Conservation (phyloP, 495 filamentous ascomycete genomes). For the Amniculicola lignicola region DNA sequence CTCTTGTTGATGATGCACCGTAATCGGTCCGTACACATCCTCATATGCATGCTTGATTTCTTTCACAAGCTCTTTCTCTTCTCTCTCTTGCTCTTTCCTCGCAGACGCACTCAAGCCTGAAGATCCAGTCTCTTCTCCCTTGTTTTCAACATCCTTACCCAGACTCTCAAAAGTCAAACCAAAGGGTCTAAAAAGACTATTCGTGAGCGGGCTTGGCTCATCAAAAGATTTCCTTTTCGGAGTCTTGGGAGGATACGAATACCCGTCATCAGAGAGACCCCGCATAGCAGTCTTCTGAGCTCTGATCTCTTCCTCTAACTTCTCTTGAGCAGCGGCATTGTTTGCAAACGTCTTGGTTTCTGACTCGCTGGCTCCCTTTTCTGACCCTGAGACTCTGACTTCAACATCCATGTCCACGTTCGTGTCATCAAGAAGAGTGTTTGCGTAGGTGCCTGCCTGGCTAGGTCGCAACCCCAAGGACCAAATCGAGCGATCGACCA, state of each 20-base stretch:
- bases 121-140: neutral
- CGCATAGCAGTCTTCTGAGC: conserved; percentile 25
- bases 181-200: conserved; percentile 25
- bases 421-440: too few species aligned
- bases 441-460: too few species aligned
- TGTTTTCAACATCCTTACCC: conserved; percentile 3
- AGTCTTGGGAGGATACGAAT: conserved; percentile 5
- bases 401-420: neutral
- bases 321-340: neutral
- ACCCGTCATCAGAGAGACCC: conserved; percentile 25
- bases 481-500: conserved; percentile 10
- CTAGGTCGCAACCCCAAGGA: too few species aligned
- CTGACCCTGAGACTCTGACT: neutral
- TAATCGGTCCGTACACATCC: conserved; percentile 21
- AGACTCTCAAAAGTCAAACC: conserved; percentile 9
- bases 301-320: conserved; percentile 6
- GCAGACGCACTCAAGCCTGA: too few species aligned
- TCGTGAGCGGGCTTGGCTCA: conserved; percentile 7
- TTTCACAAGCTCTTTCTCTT: conserved; percentile 8
- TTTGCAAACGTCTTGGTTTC: neutral
- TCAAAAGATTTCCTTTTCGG: neutral
- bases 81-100: neutral
- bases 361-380: neutral
- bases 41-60: conserved; percentile 13
- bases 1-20: conserved; percentile 16